Base-by-base conservation (phyloP, 192 early-diverging fungal genomes). In the Ramicandelaber brevisporus region DNA sequence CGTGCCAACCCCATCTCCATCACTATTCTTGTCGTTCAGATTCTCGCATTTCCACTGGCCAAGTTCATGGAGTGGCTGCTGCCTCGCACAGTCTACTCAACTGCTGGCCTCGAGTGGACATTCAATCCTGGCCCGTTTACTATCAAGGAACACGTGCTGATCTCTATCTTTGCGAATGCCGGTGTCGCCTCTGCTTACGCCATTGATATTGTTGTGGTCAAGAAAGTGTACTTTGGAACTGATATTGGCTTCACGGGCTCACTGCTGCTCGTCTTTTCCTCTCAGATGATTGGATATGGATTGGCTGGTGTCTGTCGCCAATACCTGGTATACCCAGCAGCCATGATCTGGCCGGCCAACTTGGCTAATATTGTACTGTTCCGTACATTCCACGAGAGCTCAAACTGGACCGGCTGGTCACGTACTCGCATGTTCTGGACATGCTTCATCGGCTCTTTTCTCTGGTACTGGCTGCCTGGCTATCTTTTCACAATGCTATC, bases 101-200 rank as follows among this genome's bases (percentile, higher is more conserved):
- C 43, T 5, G 65, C 64, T 36, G 53, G 64, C 2, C 59, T 74
- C 23, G 35, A 28, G n/a, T 57, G 55, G 55, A 30, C 50, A 10
- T 46, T 57, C 41, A 89, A 89, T 37, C 70, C 77, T 1, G 84
- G 84, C 5, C 78, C 68, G 8, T 89, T 87, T 47, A 68, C 57
- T 25, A 66, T 83, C 34, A 93, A 93, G 40, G 86, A 85, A 32
- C 78, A 86, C 41, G 81, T 74, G 5, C 53, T 92, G 19, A 73
- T 85, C 26, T 68, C 67, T 25, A 57, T 86, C 31, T 69, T 82
- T 61, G 69, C 70, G 34, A 71, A 68, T 30, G 54, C 69, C 12
- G 70, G 66, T 6, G 74, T 65, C 4, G 70, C 57, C 10, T 66
- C 67, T 37, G 61, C 70, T 21, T 64, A 74, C 45, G 70, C 72